Conservation (phyloP, 2,329 filamentous ascomycete genomes). For the Ascochyta viciae-villosae region DNA sequence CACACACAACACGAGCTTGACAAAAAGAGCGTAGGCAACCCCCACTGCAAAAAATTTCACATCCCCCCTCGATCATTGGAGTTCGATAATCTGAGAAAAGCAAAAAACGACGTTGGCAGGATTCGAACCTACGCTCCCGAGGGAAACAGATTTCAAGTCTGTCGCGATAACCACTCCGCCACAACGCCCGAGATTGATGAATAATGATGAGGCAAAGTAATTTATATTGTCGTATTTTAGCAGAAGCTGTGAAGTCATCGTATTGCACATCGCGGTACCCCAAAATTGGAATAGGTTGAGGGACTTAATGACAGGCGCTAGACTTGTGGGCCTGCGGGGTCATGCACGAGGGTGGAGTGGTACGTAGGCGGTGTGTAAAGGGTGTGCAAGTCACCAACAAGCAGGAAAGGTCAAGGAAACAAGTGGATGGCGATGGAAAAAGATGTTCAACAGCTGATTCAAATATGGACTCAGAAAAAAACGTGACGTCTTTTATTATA, state of each 20-base stretch:
- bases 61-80: too few relatives aligned
- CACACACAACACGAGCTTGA: too few relatives aligned
- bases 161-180: constrained; percentile 49
- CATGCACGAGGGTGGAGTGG: neutral
- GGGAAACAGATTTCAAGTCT: constrained; percentile 51
- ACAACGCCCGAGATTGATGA: constrained; percentile 29
- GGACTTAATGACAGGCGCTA: neutral
- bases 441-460: too few relatives aligned
- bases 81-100: neutral
- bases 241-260: too few relatives aligned
- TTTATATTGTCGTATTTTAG: accelerated
- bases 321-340: neutral
- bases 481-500: neutral
- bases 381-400: too few relatives aligned
- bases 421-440: too few relatives aligned
- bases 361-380: neutral
- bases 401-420: too few relatives aligned
- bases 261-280: too few relatives aligned
- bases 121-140: constrained; percentile 48
- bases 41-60: too few relatives aligned
- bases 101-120: constrained; percentile 41
- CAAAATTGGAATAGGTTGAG: too few relatives aligned
- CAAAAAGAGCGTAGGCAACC: too few relatives aligned
- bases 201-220: neutral
- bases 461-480: too few relatives aligned